Conservation (phyloP, 176 grass and related monocot species). For the Avena sativa region DNA sequence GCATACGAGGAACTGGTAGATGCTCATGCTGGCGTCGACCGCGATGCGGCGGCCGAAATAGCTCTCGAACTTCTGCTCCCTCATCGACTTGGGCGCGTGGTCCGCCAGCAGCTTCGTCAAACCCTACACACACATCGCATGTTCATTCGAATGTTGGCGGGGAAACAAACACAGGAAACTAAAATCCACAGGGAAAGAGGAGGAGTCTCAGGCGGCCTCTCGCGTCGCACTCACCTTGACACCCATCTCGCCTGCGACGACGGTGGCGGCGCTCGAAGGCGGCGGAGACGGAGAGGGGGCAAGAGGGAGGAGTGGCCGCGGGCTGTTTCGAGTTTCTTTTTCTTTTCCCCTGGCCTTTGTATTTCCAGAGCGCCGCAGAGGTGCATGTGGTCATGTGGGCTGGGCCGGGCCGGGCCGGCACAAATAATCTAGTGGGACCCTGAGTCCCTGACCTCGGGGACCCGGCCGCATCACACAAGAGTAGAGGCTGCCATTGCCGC, state of each 20-base stretch:
- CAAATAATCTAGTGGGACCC: no score
- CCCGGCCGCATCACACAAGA: no score
- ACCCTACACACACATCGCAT: conserved; percentile 53
- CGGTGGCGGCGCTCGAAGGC: conserved; percentile 10
- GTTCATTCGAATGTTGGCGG: background rate
- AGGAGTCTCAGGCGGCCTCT: background rate
- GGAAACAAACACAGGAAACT: background rate
- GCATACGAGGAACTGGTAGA: conserved; percentile 90
- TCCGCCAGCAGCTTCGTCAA: conserved; percentile 98
- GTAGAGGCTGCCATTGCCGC: background rate
- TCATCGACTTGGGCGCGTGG: conserved; percentile 91
- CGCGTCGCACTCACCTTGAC: conserved; percentile 46
- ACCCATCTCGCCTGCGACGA: conserved; percentile 50
- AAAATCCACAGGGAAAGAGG: background rate
- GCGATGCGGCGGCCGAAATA: conserved; percentile 95
- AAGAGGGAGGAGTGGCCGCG: conserved; percentile 30
- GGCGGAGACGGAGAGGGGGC: conserved; percentile 16
- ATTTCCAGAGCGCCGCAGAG: conserved; percentile 21
- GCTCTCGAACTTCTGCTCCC: conserved; percentile 98
- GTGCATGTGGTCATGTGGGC: background rate
- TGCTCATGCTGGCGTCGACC: conserved; percentile 97
- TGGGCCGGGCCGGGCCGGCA: no score
- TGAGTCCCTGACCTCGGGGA: background rate
- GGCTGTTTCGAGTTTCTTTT: conserved; percentile 20
- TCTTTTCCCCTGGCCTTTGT: background rate